Evolutionary conservation across 108 stramenopile genomes (phyloP).

Genomic region (Poteriospumella lacustris): DNA sequence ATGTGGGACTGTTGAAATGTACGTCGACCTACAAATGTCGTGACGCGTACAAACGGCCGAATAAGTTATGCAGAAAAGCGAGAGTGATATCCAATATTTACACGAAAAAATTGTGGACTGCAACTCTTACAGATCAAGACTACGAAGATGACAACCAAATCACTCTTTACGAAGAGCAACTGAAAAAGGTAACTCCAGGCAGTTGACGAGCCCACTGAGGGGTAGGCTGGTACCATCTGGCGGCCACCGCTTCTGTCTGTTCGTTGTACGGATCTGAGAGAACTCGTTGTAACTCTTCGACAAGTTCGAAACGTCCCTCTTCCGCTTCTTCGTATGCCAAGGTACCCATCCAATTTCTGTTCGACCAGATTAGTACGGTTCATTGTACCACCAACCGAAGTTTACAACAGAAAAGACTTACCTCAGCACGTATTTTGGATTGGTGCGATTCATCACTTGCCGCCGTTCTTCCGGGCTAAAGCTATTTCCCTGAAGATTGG

Average conservation of each 20-base stretch:
- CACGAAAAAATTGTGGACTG: neutral
- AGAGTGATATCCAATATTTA: neutral
- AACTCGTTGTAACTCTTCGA: neutral
- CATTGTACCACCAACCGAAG: neutral
- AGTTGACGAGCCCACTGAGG: conserved; percentile 17
- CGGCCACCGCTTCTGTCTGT: neutral
- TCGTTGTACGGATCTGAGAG: conserved; percentile 15
- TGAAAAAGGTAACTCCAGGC: conserved; percentile 20
- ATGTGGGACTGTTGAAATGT: neutral
- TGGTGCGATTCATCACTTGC: conserved; percentile 3
- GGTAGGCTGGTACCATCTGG: conserved; percentile 3
- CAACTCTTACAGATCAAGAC: neutral
- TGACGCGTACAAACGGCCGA: neutral
- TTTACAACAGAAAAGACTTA: neutral
- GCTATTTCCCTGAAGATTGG: neutral
- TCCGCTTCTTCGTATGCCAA: conserved; percentile 14
- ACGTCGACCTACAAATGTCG: neutral
- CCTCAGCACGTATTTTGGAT: conserved; percentile 40
- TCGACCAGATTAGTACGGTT: neutral
- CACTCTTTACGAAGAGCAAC: conserved; percentile 28
- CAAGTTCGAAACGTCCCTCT: neutral
- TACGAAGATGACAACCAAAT: neutral
- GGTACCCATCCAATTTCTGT: conserved; percentile 22
- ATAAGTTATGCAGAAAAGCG: neutral
- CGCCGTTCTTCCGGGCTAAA: neutral